These are phyloP conservation scores for Areca catechu DNA, from an alignment of 176 grass and related monocot species.

Conservation along the genomic window DNA sequence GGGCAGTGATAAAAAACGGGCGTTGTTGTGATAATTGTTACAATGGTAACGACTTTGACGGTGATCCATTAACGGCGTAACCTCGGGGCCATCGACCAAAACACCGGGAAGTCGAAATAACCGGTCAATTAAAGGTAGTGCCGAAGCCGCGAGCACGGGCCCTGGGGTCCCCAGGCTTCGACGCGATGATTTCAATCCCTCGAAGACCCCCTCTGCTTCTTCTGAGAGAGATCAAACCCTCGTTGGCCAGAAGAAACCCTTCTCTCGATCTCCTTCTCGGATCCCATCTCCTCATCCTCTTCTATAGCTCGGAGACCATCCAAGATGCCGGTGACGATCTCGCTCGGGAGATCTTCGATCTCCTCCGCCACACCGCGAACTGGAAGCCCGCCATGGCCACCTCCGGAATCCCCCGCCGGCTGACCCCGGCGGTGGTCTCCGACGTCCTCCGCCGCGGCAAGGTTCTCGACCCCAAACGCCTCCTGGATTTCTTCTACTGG, in stretches of 20 bases:
- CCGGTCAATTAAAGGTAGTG: too few species aligned
- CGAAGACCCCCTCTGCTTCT: too few species aligned
- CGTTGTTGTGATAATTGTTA: too few species aligned
- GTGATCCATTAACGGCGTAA: too few species aligned
- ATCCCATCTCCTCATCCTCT: neutral
- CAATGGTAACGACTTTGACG: too few species aligned
- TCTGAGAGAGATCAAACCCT: too few species aligned
- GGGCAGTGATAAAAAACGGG: too few species aligned
- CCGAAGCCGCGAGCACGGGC: too few species aligned
- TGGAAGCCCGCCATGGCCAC: constrained; percentile 43
- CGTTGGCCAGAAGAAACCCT: neutral
- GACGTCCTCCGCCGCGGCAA: constrained; percentile 5
- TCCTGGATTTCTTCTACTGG: constrained; percentile 79
- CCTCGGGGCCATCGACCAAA: too few species aligned
- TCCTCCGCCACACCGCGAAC: constrained; percentile 38
- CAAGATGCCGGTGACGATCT: constrained; percentile 28
- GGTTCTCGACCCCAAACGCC: constrained; percentile 29
- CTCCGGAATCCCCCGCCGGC: constrained; percentile 35
- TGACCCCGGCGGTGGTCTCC: constrained; percentile 29
- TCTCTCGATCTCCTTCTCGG: neutral
- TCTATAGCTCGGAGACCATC: constrained; percentile 9
- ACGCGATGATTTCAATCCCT: too few species aligned
- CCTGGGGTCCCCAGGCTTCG: too few species aligned
- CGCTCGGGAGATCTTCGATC: constrained; percentile 28
- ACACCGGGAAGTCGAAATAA: too few species aligned